Base-by-base conservation (phyloP, 148 eudicot species). In the Chenopodium suecicum region DNA sequence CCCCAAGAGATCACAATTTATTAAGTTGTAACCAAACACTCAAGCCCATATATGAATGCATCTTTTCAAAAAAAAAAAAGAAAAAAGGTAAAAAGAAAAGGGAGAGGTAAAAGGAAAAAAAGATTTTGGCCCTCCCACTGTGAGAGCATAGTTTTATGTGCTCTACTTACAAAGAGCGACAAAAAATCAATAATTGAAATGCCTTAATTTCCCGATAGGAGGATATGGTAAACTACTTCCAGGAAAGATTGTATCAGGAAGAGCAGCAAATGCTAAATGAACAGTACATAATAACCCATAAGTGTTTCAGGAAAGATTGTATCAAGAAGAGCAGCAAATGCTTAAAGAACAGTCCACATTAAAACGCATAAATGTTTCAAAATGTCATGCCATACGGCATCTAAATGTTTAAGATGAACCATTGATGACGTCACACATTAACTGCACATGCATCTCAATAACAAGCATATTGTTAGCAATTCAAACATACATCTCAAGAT, bases 401-500 rank as follows among this genome's bases (percentile, higher is more conserved):
- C 44, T 13, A 31, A 31, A 12, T 25, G 46, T 29, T 7, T 13
- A 14, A 29, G 72, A 66, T 4, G 14, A 66, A 12, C 70, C 70
- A 66, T 25, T 66, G 70, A 27, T 12, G 70, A 66, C 32, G 14
- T 23, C 70, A 66, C 10, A 66, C 29, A n/a, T 66, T 22, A 25
- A 80, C 78, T 65, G 73, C 73, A 13, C 20, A 58, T 25, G 70
- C 68, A 72, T 76, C 64, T 76, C 32, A 56, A 6, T 80, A 27
- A 76, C 47, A 56, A 78, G 74, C 73, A 75, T 70, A 54, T 54
- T n/a, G 22, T 50, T 46, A 78, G 68, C 65, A 75, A 80, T 75
- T 63, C 34, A 82, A 86, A 85, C 70, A 80, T 75, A 77, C 41
- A 75, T 72, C 81, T 77, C 73, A 88, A 89, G 85, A 82, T 54